Percentiles rank a stretch among this genome's conserved stretches.
Conservation (phyloP, 257 asterid genomes). For the Gentiana dahurica region DNA sequence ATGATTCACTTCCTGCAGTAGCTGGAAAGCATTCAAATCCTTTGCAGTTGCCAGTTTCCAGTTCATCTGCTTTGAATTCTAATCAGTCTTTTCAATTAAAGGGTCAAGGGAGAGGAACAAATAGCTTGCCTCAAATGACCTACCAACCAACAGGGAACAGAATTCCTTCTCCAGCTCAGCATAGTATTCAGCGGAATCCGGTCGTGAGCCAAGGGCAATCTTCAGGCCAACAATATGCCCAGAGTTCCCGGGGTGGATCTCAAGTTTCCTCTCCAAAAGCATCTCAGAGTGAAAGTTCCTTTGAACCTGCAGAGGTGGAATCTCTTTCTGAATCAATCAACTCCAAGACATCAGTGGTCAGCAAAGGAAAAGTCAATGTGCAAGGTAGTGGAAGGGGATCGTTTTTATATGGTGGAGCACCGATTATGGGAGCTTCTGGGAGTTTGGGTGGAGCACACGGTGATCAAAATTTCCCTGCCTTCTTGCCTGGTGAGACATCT, state of each 20-base stretch:
- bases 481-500: conserved; percentile 59
- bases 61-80: conserved; percentile 29
- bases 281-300: conserved; percentile 24
- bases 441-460: conserved; percentile 42
- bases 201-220: conserved; percentile 42
- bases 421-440: conserved; percentile 62
- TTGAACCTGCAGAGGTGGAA: conserved; percentile 49
- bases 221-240: conserved; percentile 45
- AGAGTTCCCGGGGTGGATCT: conserved; percentile 36
- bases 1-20: conserved; percentile 44
- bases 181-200: conserved; percentile 36
- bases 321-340: conserved; percentile 43
- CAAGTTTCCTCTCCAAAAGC: conserved; percentile 55
- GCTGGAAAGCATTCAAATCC: conserved; percentile 44
- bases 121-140: conserved; percentile 39
- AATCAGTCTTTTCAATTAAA: conserved; percentile 36
- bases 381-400: conserved; percentile 65
- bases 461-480: conserved; percentile 83
- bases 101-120: conserved; percentile 73
- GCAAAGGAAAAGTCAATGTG: conserved; percentile 55
- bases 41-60: conserved; percentile 34
- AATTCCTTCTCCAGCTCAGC: conserved; percentile 34
- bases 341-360: conserved; percentile 48
- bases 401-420: conserved; percentile 65
- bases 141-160: conserved; percentile 57